These are phyloP conservation scores for Massariosphaeria phaeospora DNA, from an alignment of 495 filamentous ascomycete species.

Conservation along the genomic window DNA sequence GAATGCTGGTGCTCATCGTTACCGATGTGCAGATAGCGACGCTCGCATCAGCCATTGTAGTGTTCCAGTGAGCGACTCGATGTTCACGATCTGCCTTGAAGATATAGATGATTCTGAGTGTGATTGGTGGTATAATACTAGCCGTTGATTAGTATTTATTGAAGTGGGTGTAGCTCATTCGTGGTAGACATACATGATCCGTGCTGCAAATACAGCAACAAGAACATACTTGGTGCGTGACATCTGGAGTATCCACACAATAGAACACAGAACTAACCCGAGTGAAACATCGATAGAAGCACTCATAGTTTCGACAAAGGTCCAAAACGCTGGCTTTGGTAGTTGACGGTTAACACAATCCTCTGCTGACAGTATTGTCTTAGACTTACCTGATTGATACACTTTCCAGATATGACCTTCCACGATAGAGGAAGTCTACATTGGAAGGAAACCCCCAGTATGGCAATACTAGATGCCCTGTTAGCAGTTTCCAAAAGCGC, in stretches of 20 bases:
- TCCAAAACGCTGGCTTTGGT: constrained; percentile 6
- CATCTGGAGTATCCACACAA: constrained; percentile 5
- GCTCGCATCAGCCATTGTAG: background rate
- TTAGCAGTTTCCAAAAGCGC: too few relatives aligned
- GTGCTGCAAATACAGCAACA: background rate
- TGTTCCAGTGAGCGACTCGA: background rate
- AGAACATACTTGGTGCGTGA: constrained; percentile 8
- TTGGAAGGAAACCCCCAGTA: constrained; percentile 14
- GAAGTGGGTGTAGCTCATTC: background rate
- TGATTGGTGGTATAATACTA: background rate
- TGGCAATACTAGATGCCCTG: background rate
- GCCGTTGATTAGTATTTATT: background rate
- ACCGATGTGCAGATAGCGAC: constrained; percentile 9
- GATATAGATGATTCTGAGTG: constrained; percentile 2
- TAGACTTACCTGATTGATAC: constrained; percentile 13
- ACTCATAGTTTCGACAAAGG: constrained; percentile 5
- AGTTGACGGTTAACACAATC: background rate
- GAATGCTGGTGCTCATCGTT: constrained; percentile 10
- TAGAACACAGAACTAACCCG: background rate
- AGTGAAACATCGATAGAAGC: constrained; percentile 2
- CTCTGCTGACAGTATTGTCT: background rate
- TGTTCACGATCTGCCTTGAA: background rate
- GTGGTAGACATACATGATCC: background rate
- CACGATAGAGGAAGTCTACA: constrained; percentile 6
- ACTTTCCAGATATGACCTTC: background rate